phyloP scores from a whole-genome alignment of 192 early-diverging fungal genomes.

The Mortierella claussenii region DNA sequence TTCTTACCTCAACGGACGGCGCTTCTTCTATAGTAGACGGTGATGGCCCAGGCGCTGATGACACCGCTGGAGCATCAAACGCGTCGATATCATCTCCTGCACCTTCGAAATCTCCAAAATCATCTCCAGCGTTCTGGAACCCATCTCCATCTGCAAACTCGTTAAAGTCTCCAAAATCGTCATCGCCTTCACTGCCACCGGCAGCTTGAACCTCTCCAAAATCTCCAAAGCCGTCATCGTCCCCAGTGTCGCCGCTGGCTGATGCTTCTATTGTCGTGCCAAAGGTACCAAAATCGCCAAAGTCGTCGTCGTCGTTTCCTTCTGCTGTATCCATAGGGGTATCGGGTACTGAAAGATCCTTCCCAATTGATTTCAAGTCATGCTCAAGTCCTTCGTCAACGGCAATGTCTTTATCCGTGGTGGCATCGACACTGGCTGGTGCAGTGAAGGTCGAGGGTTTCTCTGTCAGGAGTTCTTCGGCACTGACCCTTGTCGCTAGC shows the following conservation, averaged over 20 bases:
- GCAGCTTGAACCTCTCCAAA: conserved; percentile 36
- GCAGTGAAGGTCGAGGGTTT: no score
- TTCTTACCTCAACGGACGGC: conserved; percentile 24
- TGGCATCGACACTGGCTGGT: no score
- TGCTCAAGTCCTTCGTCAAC: no score
- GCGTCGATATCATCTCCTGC: conserved; percentile 11
- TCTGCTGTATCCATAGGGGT: no score
- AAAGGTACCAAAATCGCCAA: conserved; percentile 25
- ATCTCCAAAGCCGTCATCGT: conserved; percentile 45
- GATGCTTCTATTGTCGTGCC: background rate
- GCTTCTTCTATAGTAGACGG: background rate
- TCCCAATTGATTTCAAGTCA: no score
- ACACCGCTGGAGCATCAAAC: conserved; percentile 12
- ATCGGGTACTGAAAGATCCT: no score
- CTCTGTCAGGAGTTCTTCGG: no score
- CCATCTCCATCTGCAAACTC: conserved; percentile 38
- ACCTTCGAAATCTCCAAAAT: conserved; percentile 39
- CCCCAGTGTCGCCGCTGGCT: conserved; percentile 1
- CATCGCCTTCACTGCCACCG: conserved; percentile 12
- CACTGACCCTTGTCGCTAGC: no score
- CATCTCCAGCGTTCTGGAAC: conserved; percentile 27
- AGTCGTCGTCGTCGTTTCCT: conserved; percentile 14
- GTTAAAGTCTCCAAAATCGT: conserved; percentile 50
- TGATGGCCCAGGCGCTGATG: background rate
- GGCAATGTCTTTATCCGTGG: no score